Conservation (phyloP, 352 stramenopile species). For the Globisporangium spinosum region DNA sequence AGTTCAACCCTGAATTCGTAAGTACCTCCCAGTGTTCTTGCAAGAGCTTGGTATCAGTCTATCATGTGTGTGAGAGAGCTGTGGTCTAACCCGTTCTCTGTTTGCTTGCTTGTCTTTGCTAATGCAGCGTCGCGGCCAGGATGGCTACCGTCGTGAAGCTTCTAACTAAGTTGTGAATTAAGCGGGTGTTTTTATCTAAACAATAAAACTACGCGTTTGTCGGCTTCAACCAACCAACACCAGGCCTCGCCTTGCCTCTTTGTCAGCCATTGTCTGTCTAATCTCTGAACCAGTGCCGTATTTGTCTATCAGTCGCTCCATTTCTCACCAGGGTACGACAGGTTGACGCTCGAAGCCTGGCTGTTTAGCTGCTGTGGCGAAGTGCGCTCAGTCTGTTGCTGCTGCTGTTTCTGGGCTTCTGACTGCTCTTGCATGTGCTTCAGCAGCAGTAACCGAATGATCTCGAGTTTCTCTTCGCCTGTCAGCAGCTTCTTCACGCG, state of each 20-base stretch:
- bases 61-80: constrained; percentile 3
- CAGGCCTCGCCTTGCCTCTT: not conserved
- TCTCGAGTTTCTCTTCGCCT: constrained; percentile 43
- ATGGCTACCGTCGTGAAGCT: constrained; percentile 86
- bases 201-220: constrained; percentile 78
- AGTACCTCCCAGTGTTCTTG: constrained; percentile 19
- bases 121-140: constrained; percentile 63
- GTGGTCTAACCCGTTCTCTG: not conserved
- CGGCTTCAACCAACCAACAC: constrained; percentile 32
- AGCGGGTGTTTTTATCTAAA: constrained; percentile 46
- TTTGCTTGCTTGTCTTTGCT: constrained; percentile 3
- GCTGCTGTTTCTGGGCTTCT: not conserved
- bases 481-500: constrained; percentile 49
- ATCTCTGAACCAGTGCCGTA: not conserved
- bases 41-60: not conserved
- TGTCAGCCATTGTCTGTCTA: not conserved
- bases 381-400: not conserved
- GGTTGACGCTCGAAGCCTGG: constrained; percentile 2
- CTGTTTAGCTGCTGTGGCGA: not conserved
- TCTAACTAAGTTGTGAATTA: constrained; percentile 60
- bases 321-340: constrained; percentile 5
- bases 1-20: constrained; percentile 90
- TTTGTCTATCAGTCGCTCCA: not conserved
- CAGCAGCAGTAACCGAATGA: constrained; percentile 47
- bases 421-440: constrained; percentile 22